These are phyloP conservation scores for Boletales sp. DNA, from an alignment of 768 basidiomycete genomes.

Conservation along the genomic window DNA sequence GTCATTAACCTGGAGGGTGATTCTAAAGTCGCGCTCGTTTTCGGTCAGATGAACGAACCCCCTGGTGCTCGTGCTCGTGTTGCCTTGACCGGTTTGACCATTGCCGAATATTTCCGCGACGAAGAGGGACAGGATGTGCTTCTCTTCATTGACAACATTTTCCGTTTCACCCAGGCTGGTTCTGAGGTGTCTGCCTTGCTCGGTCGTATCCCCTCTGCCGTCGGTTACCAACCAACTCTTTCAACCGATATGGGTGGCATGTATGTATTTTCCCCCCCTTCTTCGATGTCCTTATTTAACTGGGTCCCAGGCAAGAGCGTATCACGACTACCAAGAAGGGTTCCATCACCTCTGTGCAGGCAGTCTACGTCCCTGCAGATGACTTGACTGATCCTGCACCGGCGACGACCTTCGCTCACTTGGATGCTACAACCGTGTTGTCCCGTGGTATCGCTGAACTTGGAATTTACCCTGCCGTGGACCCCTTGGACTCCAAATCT, in stretches of 20 bases:
- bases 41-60: slow-evolving; percentile 99
- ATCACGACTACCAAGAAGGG: slow-evolving; percentile 99
- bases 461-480: slow-evolving; percentile 99
- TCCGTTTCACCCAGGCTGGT: slow-evolving; percentile 99
- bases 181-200: slow-evolving; percentile 99
- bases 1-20: slow-evolving; percentile 99
- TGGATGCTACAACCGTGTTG: slow-evolving; percentile 99
- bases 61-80: slow-evolving; percentile 99
- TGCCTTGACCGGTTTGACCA: slow-evolving; percentile 97
- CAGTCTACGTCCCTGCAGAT: slow-evolving; percentile 99
- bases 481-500: slow-evolving; percentile 98
- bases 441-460: slow-evolving; percentile 99
- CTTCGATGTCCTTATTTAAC: slow-evolving; percentile 3
- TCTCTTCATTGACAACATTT: slow-evolving; percentile 99
- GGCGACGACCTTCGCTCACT: slow-evolving; percentile 99
- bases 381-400: slow-evolving; percentile 99
- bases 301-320: slow-evolving; percentile 82
- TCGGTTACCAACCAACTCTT: slow-evolving; percentile 99
- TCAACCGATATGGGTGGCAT: slow-evolving; percentile 99
- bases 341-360: slow-evolving; percentile 99
- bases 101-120: slow-evolving; percentile 99
- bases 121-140: slow-evolving; percentile 99
- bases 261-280: slow-evolving; percentile 43
- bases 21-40: slow-evolving; percentile 99
- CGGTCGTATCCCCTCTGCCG: slow-evolving; percentile 99